These are phyloP conservation scores for Pseudopithomyces chartarum DNA, from an alignment of 2,329 filamentous ascomycete species.

Conservation along the genomic window DNA sequence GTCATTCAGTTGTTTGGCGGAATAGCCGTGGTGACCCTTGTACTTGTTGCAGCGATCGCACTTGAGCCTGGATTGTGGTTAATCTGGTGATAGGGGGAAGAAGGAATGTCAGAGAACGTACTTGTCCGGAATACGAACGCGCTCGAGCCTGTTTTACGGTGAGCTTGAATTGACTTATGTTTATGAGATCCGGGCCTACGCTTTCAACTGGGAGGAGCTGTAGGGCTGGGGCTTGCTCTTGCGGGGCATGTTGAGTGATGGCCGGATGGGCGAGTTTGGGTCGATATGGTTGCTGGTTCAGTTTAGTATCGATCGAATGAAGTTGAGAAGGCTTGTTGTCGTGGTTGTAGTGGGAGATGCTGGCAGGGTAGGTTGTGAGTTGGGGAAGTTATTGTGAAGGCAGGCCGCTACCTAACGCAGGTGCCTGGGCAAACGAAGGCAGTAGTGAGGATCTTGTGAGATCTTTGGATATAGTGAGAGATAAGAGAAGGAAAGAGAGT, in stretches of 20 bases:
- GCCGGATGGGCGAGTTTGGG: neutral
- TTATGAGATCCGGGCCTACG: neutral
- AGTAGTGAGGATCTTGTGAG: neutral
- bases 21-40: constrained; percentile 47
- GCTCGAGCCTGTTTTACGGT: constrained; percentile 19
- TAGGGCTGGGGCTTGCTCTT: constrained; percentile 6
- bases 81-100: neutral
- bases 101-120: neutral
- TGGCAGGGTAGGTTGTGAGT: neutral
- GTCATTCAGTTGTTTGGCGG: constrained; percentile 54
- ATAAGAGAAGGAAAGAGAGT: neutral
- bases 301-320: neutral
- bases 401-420: too few relatives aligned
- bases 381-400: neutral
- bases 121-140: constrained; percentile 27
- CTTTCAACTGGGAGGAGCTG: neutral
- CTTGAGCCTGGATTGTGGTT: constrained; percentile 44
- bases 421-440: neutral
- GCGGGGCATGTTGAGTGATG: neutral
- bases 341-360: neutral
- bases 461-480: neutral
- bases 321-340: neutral
- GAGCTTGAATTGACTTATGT: neutral
- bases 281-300: neutral
- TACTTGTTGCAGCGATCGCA: constrained; percentile 54